Base-by-base conservation (phyloP, 2,329 filamentous ascomycete species). In the Beauveria pseudobassiana region DNA sequence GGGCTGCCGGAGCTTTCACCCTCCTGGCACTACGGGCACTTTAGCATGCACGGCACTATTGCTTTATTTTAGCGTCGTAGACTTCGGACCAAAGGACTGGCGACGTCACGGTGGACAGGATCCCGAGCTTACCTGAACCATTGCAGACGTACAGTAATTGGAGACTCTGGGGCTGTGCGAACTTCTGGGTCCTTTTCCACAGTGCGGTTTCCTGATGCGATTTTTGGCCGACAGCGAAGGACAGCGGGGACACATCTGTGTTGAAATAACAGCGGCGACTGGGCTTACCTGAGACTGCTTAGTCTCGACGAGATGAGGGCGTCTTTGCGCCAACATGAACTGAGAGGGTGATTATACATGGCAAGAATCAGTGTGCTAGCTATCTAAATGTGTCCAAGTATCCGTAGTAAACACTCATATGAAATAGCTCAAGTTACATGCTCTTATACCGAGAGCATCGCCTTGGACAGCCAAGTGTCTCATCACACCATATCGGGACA, bases 71-170 rank as follows among this genome's bases (percentile, higher is more conserved):
- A 58, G 55, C 16, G 55, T 50, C 24, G 14, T 26, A 3, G 6
- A n/a, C 43, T 22, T 42, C 55, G 55, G 55, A 16, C 55, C 55
- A 58, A 50, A 50, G 55, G 55, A 50, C 55, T 43, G 16, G 45
- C 55, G 34, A 58, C 45, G 16, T 58, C 30, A 43, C 45, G 3
- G 40, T 34, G 43, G 28, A n/a, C 7, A 20, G n/a, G 16, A 42
- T 58, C 55, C 30, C 22, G 20, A 22, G 45, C 55, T 49, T 58
- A 40, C 45, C 20, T 49, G n/a, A n/a, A 20, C n/a, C 20, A 14
- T 26, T 12, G 28, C 14, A 22, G 20, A 24, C 3, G 14, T 22
- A 24, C 28, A 42, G 40, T 8, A n/a, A 28, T 9, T 10, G 12
- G 14, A 38, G 34, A 38, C 34, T 38, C 12, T 38, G 34, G 34